A percentile compares a stretch with the other conserved stretches of the same genome.
These are phyloP conservation scores for Trichosporon sp. DNA, from an alignment of 1,284 basidiomycete genomes.

Conservation along the genomic window DNA sequence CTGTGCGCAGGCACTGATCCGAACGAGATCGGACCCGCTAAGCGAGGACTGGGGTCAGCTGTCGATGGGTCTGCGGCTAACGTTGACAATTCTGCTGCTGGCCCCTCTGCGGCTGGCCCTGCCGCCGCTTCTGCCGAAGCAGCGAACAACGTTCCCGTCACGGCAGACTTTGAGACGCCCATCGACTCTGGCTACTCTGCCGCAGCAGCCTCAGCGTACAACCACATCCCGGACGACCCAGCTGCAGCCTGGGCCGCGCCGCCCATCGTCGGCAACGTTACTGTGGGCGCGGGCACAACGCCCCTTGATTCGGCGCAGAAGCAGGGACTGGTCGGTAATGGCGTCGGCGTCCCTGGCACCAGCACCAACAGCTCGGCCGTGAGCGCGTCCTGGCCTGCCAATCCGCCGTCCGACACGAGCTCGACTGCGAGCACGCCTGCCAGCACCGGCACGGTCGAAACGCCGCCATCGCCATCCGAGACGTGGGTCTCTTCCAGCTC, in stretches of 20 bases:
- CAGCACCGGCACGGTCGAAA: too few species aligned
- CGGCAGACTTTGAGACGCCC: neutral
- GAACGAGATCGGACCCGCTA: constrained; percentile 11
- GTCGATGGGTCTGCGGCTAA: too few species aligned
- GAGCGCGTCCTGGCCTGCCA: neutral
- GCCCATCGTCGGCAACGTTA: neutral
- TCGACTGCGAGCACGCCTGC: too few species aligned
- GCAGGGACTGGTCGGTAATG: neutral
- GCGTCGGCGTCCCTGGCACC: neutral
- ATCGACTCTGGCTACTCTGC: neutral
- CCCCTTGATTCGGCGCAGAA: neutral
- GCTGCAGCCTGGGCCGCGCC: neutral
- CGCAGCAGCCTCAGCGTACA: neutral
- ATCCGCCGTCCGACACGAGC: neutral
- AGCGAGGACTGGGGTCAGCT: too few species aligned
- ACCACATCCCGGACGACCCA: neutral
- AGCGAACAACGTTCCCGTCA: neutral
- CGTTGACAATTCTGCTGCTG: too few species aligned
- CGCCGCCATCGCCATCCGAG: too few species aligned
- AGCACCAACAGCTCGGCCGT: too few species aligned
- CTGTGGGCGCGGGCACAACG: neutral
- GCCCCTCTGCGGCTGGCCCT: too few species aligned
- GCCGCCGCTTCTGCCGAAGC: too few species aligned
- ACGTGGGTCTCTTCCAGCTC: too few species aligned
- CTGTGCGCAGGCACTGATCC: constrained; percentile 17